These are phyloP conservation scores for Jaminaea rosea DNA, from an alignment of 1,284 basidiomycete genomes.

Conservation along the genomic window DNA sequence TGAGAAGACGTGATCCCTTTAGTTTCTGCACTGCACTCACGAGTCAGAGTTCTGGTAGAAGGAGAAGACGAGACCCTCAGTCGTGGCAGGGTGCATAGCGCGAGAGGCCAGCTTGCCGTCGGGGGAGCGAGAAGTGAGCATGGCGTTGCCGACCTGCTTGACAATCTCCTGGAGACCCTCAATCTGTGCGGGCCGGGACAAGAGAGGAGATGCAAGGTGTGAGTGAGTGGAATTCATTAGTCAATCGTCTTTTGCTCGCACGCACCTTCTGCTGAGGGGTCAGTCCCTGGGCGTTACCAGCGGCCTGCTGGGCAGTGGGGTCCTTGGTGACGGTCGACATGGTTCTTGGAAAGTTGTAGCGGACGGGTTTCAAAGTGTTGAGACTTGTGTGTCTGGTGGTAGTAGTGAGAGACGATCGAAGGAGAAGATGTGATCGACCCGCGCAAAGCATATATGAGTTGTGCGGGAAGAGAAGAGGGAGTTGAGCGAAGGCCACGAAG, in stretches of 20 bases:
- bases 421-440: no score
- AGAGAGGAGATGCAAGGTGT: no score
- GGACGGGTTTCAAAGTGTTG: neutral
- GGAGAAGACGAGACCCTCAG: slow-evolving; percentile 51
- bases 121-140: slow-evolving; percentile 70
- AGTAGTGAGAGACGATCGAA: no score
- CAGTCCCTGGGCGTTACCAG: neutral
- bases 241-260: no score
- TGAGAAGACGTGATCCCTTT: neutral
- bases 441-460: no score
- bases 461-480: no score
- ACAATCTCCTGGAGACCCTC: slow-evolving; percentile 20
- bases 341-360: neutral
- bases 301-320: neutral
- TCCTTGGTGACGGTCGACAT: neutral
- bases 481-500: no score
- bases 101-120: slow-evolving; percentile 69
- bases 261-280: slow-evolving; percentile 2
- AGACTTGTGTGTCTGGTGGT: no score
- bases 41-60: slow-evolving; percentile 36
- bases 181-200: no score
- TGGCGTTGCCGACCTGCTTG: slow-evolving; percentile 49
- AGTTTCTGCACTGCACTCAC: neutral
- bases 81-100: slow-evolving; percentile 64
- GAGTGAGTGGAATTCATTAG: no score